Conservation (phyloP, 2,329 filamentous ascomycete genomes). For the Daldinia eschscholtzii region DNA sequence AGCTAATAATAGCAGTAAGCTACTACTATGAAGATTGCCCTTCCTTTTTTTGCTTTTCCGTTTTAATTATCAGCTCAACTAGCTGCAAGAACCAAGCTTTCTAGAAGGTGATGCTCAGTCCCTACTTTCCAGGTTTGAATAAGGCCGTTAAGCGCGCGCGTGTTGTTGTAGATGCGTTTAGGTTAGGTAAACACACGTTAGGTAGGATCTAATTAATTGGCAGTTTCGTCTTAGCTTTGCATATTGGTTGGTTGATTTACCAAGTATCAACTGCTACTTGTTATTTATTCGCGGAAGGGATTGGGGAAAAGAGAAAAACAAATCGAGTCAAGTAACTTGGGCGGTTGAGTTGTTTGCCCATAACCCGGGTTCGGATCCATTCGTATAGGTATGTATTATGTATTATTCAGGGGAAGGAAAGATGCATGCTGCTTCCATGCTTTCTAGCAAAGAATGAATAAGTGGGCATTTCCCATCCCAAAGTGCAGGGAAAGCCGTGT, state of each 20-base stretch:
- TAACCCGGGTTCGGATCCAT: conserved; percentile 4
- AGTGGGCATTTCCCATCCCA: conserved; percentile 2
- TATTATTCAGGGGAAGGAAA: background rate
- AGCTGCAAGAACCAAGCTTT: background rate
- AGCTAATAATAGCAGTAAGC: background rate
- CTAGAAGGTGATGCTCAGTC: background rate
- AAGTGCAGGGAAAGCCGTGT: conserved; percentile 20
- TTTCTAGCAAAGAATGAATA: conserved; percentile 4
- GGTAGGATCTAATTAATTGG: conserved; percentile 23
- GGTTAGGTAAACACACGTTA: conserved; percentile 9
- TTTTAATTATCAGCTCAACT: background rate
- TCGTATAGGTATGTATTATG: background rate
- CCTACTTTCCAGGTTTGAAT: background rate
- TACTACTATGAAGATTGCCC: background rate
- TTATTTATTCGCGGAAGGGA: background rate
- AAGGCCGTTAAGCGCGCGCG: conserved; percentile 13
- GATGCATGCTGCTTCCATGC: background rate
- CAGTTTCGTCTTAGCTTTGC: conserved; percentile 22
- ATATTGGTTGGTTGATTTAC: background rate
- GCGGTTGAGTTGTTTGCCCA: background rate
- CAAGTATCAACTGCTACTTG: background rate
- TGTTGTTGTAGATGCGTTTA: conserved; percentile 12
- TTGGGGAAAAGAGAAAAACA: background rate
- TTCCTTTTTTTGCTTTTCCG: background rate
- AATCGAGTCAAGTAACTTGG: background rate